Evolutionary conservation across 495 filamentous ascomycete species (phyloP), one percentile per base, ranked within the genome.

Genomic region (Penicillium dipodomyicola): DNA sequence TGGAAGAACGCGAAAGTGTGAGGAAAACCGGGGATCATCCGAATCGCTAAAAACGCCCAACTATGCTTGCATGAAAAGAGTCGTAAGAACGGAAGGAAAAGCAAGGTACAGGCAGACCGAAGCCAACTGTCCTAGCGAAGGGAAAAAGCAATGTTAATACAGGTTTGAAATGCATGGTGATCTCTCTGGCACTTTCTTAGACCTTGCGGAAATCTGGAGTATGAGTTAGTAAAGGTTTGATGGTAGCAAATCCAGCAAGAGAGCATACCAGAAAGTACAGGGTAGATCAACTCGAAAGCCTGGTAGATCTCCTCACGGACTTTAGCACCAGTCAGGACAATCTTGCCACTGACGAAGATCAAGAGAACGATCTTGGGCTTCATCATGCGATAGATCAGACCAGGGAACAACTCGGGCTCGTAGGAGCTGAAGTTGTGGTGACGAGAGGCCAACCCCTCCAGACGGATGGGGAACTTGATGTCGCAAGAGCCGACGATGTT

Each of bases 361-460:
- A 98, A 75, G 17, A 98, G 88, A 22, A 98, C 94, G 60, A 98
- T 97, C 87, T 97, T 97, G 23, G 94, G 94, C 82, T 97, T 96
- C 83, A 97, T 97, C 94, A 98, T 98, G 73, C 94, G 91, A 73
- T 98, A 98, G 80, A 98, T 98, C 52, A 98, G 84, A 83, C 94
- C 94, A 60, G 94, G 95, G 84, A 98, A 98, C 73, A 98, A 73
- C 74, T 98, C 94, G 60, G 94, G 94, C 75, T 98, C 94, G 73
- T 98, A 98, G 42, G 91, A 96, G 79, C 90, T 95, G 87, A 97
- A 98, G 77, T 96, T 93, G 80, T 97, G 95, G 84, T 98, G 94
- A 71, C 91, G 89, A 58, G 85, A 91, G 7, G 94, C 94, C 62
- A 98, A 79, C 72, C 94, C 94, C 72, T 98, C 94, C 52, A 98